phyloP scores from a whole-genome alignment of 495 filamentous ascomycete species.

The Staphylotrichum longicolle region DNA sequence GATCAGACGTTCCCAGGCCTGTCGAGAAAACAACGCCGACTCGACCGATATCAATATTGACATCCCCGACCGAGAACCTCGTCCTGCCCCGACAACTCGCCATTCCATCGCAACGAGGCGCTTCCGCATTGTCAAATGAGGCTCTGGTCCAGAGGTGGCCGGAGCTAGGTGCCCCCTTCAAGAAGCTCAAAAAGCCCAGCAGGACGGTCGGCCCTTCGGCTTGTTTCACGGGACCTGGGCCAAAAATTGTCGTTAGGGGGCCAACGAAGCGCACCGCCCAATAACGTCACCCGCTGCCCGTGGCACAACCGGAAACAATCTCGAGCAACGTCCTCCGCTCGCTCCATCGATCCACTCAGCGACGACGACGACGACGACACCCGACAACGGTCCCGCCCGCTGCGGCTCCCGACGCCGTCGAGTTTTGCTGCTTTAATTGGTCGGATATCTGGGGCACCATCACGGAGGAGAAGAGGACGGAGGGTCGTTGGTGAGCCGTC shows the following conservation, averaged over 20 bases:
- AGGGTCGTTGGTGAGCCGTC: conserved; percentile 22
- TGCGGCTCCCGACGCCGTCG: conserved; percentile 14
- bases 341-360: conserved; percentile 1
- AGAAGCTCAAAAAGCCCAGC: neutral
- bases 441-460: conserved; percentile 2
- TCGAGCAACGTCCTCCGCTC: conserved; percentile 10
- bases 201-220: neutral
- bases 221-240: conserved; percentile 4
- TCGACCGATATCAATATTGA: conserved; percentile 10
- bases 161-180: neutral
- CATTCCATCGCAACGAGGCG: neutral
- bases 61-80: neutral
- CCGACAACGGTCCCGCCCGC: conserved; percentile 13
- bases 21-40: neutral
- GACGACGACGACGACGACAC: conserved; percentile 13
- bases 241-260: conserved; percentile 22
- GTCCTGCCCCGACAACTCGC: neutral
- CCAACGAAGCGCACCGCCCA: conserved; percentile 16
- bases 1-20: neutral
- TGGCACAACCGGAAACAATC: conserved; percentile 26
- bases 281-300: conserved; percentile 32
- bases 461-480: neutral
- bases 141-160: neutral
- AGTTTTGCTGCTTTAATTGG: neutral
- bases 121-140: neutral